These are phyloP conservation scores for Senna tora DNA, from an alignment of 306 rosid species.

Conservation along the genomic window DNA sequence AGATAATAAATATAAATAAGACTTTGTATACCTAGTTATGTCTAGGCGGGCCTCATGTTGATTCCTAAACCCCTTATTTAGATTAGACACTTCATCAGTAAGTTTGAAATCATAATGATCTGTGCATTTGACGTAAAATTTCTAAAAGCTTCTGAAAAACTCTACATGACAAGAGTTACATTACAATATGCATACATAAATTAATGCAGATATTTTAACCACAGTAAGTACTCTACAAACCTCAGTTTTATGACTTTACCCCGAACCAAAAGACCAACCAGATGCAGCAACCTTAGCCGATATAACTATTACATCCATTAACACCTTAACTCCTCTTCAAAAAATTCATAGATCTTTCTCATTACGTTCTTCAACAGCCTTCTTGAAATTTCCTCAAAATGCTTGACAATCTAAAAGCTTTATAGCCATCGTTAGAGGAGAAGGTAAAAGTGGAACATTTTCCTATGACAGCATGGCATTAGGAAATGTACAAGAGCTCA, in stretches of 20 bases:
- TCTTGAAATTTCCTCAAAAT: not conserved
- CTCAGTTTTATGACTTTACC: constrained; percentile 23
- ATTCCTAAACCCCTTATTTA: too few species aligned
- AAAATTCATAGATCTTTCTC: constrained; percentile 32
- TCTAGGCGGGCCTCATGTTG: too few species aligned
- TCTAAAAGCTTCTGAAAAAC: not conserved
- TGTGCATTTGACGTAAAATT: constrained; percentile 21
- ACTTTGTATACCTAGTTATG: too few species aligned
- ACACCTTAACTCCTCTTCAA: constrained; percentile 15
- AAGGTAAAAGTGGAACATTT: constrained; percentile 22
- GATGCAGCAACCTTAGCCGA: constrained; percentile 27
- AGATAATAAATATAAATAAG: too few species aligned
- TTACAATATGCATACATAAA: constrained; percentile 3
- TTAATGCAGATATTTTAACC: constrained; percentile 23
- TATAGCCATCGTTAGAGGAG: constrained; percentile 32
- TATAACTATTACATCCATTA: constrained; percentile 24
- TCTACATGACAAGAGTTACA: constrained; percentile 15
- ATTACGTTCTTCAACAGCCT: constrained; percentile 6
- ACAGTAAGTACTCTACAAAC: constrained; percentile 28
- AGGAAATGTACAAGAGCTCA: constrained; percentile 23
- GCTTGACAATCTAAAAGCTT: constrained; percentile 22
- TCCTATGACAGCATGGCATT: constrained; percentile 11
- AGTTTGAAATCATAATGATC: constrained; percentile 14
- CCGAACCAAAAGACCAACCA: constrained; percentile 32
- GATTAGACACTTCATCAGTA: too few species aligned